Percentiles rank a stretch among this genome's conserved stretches.
Conservation (phyloP, 805 yeast genomes). For the Metschnikowia lunata region DNA sequence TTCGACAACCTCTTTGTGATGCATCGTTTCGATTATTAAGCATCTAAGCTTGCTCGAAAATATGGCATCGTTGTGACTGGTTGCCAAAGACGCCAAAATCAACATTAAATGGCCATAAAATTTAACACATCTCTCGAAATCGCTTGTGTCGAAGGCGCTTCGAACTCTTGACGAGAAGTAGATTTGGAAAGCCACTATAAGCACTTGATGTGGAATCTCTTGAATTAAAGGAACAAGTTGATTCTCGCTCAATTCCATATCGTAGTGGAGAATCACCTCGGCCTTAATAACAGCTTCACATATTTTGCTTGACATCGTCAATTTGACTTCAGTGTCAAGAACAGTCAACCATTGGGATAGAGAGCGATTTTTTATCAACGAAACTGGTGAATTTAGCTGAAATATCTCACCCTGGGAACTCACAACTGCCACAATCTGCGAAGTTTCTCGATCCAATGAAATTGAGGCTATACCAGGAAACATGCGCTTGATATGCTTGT, state of each 20-base stretch:
- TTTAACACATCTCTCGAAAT: neutral
- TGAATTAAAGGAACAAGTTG: constrained; percentile 28
- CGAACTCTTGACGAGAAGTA: constrained; percentile 48
- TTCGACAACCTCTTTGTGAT: constrained; percentile 44
- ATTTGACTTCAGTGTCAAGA: constrained; percentile 52
- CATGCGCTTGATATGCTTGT: constrained; percentile 64
- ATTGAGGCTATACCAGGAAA: constrained; percentile 59
- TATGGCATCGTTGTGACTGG: constrained; percentile 16
- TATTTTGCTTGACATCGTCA: constrained; percentile 41
- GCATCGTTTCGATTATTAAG: constrained; percentile 63
- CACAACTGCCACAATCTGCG: constrained; percentile 40
- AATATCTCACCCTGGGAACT: constrained; percentile 69
- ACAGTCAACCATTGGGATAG: constrained; percentile 59
- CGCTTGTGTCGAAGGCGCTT: constrained; percentile 11
- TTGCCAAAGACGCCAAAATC: constrained; percentile 25
- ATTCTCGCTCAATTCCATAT: neutral
- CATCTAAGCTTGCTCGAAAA: constrained; percentile 49
- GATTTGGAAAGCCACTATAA: constrained; percentile 52
- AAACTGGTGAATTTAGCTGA: constrained; percentile 38
- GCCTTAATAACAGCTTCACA: constrained; percentile 23
- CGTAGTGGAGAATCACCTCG: neutral
- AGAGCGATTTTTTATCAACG: constrained; percentile 35
- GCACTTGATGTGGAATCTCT: constrained; percentile 51
- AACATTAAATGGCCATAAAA: constrained; percentile 14
- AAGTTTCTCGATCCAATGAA: constrained; percentile 26